Percentiles rank a stretch among this genome's conserved stretches.
Evolutionary conservation across 805 yeast species (phyloP).

Genomic region (Myxozyma mucilagina): DNA sequence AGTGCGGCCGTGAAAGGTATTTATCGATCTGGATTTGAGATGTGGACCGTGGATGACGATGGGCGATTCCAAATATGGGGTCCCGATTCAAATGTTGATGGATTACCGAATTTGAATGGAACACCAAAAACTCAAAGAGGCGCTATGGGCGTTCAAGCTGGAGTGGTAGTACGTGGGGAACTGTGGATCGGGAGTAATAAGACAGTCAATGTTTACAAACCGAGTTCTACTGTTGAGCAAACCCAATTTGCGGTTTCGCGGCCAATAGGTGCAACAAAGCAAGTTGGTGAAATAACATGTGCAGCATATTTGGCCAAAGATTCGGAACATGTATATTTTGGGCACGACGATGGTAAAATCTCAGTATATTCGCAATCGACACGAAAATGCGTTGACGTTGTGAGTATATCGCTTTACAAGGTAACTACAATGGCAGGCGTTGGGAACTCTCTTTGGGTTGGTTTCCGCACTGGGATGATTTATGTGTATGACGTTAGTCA

Average conservation of each 20-base stretch:
- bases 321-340: conserved; percentile 41
- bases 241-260: conserved; percentile 34
- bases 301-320: conserved; percentile 32
- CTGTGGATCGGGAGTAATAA: conserved; percentile 43
- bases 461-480: conserved; percentile 42
- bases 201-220: conserved; percentile 39
- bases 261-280: conserved; percentile 33
- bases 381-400: conserved; percentile 37
- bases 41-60: conserved; percentile 43
- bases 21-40: conserved; percentile 28
- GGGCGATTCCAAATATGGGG: conserved; percentile 44
- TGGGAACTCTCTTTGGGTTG: conserved; percentile 42
- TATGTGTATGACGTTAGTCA: conserved; percentile 39
- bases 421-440: conserved; percentile 36
- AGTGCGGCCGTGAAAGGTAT: conserved; percentile 28
- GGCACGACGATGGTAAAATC: conserved; percentile 45
- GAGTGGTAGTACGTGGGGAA: conserved; percentile 32
- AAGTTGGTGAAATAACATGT: conserved; percentile 39
- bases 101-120: conserved; percentile 31
- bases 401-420: conserved; percentile 38
- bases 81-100: conserved; percentile 16
- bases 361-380: conserved; percentile 37
- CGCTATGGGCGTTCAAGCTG: conserved; percentile 35
- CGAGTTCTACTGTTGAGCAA: conserved; percentile 28
- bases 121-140: conserved; percentile 38